These are phyloP conservation scores for Termitomyces sp. DNA, from an alignment of 768 basidiomycete species.

Conservation along the genomic window DNA sequence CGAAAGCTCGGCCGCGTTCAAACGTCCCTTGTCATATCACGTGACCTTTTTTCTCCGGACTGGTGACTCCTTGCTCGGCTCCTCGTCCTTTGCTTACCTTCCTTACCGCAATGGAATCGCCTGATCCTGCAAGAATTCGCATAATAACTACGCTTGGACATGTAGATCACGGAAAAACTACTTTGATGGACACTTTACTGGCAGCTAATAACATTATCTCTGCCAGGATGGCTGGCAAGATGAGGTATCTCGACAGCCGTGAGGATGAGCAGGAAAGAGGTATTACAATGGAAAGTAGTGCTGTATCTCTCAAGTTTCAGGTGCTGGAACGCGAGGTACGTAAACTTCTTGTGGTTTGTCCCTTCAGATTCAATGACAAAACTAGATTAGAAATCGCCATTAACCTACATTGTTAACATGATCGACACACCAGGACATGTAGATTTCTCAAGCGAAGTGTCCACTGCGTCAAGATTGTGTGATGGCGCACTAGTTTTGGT, in stretches of 20 bases:
- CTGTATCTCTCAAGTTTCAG: constrained; percentile 85
- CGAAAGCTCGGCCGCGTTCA: not conserved
- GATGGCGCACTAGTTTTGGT: constrained; percentile 95
- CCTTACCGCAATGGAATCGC: constrained; percentile 22
- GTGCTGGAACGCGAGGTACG: constrained; percentile 67
- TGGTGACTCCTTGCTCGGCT: not conserved
- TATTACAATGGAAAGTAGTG: constrained; percentile 98
- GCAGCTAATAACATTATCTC: constrained; percentile 99
- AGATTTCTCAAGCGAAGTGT: constrained; percentile 97
- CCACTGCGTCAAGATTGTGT: constrained; percentile 87
- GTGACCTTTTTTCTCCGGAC: constrained; percentile 11
- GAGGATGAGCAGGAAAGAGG: constrained; percentile 98
- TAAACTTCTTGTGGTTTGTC: constrained; percentile 7
- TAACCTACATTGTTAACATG: constrained; percentile 85
- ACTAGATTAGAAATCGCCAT: constrained; percentile 47
- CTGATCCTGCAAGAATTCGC: constrained; percentile 49
- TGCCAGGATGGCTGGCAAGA: constrained; percentile 88
- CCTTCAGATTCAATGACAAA: constrained; percentile 24
- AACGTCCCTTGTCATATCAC: constrained; percentile 16
- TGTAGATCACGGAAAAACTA: constrained; percentile 96
- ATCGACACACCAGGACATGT: constrained; percentile 99
- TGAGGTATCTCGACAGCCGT: constrained; percentile 90
- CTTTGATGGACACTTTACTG: constrained; percentile 89
- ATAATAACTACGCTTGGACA: constrained; percentile 86
- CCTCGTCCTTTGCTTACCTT: not conserved